phyloP scores from a whole-genome alignment of 352 stramenopile genomes.

The Phytophthora chlamydospora region DNA sequence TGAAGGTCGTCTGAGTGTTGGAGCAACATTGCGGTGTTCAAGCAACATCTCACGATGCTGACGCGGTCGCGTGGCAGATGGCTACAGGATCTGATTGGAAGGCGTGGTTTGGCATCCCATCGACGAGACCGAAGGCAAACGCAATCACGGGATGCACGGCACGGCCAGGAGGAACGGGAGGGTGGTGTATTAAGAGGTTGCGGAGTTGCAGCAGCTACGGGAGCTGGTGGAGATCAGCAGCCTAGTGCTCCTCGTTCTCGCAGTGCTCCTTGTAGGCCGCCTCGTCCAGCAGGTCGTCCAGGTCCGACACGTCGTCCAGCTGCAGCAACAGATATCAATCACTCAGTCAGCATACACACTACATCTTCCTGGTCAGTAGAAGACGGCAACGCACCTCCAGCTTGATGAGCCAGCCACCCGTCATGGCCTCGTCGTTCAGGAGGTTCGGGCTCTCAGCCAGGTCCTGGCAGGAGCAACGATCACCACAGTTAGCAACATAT shows the following conservation, averaged over 20 bases:
- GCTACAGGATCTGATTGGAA: no score
- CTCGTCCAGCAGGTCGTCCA: conserved; percentile 85
- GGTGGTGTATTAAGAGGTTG: conserved; percentile 18
- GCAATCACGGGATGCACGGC: conserved; percentile 25
- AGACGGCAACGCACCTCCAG: conserved; percentile 60
- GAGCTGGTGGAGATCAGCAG: conserved; percentile 25
- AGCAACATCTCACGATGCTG: no score
- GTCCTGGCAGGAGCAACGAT: conserved; percentile 36
- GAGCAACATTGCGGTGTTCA: neutral
- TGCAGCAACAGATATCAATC: conserved; percentile 24
- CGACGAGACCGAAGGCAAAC: neutral
- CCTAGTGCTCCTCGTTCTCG: conserved; percentile 83
- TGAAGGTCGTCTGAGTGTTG: conserved; percentile 11
- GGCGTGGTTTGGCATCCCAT: conserved; percentile 2
- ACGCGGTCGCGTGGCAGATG: no score
- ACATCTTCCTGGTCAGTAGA: neutral
- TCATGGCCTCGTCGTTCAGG: conserved; percentile 90
- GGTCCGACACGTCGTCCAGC: conserved; percentile 71
- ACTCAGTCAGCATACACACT: conserved; percentile 8
- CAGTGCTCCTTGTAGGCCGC: conserved; percentile 86
- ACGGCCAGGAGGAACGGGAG: conserved; percentile 4
- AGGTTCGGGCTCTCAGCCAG: conserved; percentile 83
- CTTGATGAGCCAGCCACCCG: conserved; percentile 91
- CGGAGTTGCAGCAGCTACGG: conserved; percentile 34
- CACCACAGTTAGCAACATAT: conserved; percentile 9